phyloP scores from a whole-genome alignment of 176 grass and related monocot species.

The Melocanna baccifera region DNA sequence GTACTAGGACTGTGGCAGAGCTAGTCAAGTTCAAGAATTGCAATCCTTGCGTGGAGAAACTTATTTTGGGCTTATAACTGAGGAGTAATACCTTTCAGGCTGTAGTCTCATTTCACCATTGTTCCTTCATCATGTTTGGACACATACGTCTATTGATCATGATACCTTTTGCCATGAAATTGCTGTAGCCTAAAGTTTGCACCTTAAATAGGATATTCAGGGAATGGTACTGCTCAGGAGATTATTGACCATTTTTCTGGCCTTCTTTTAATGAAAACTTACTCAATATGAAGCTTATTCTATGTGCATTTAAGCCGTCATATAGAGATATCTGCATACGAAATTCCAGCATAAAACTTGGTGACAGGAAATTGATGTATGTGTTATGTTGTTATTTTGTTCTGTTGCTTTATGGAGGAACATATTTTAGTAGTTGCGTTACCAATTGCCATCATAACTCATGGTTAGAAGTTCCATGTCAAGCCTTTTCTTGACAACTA shows the following conservation, averaged over 20 bases:
- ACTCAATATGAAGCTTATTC: background rate
- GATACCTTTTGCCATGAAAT: background rate
- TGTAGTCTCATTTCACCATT: background rate
- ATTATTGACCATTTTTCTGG: background rate
- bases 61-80: background rate
- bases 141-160: background rate
- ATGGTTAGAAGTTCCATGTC: background rate
- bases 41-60: background rate
- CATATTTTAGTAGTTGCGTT: background rate
- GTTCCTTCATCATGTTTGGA: background rate
- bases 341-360: background rate
- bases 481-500: background rate
- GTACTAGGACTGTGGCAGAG: background rate
- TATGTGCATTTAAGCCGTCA: background rate
- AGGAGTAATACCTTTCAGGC: background rate
- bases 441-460: background rate
- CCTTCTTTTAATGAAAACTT: background rate
- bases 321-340: background rate
- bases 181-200: background rate
- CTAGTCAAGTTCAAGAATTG: background rate
- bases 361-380: conserved; percentile 10
- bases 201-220: background rate
- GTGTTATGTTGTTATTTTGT: background rate
- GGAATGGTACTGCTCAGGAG: background rate
- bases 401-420: background rate